These are phyloP conservation scores for Skeletonema grethae DNA, from an alignment of 108 stramenopile species.

Conservation along the genomic window DNA sequence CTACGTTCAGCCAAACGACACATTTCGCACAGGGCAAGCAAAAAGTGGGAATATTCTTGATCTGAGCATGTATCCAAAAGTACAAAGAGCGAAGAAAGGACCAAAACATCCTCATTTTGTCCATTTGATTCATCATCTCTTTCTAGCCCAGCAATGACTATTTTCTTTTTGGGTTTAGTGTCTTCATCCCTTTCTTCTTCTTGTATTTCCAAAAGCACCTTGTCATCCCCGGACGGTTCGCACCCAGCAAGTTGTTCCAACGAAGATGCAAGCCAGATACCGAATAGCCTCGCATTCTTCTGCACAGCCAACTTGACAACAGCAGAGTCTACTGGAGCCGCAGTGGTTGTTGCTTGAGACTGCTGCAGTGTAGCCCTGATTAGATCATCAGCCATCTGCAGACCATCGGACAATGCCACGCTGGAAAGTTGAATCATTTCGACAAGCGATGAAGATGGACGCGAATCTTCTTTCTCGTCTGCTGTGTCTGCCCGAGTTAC, in stretches of 20 bases:
- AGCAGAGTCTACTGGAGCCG: constrained; percentile 51
- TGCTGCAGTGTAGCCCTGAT: constrained; percentile 62
- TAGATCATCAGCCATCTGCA: constrained; percentile 85
- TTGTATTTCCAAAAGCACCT: constrained; percentile 32
- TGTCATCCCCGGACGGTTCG: constrained; percentile 51
- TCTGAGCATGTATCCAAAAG: constrained; percentile 44
- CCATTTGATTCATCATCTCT: constrained; percentile 8
- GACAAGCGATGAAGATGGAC: constrained; percentile 24
- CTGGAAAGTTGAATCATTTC: constrained; percentile 69
- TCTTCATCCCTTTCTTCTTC: constrained; percentile 18
- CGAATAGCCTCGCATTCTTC: constrained; percentile 63
- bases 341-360: constrained; percentile 19
- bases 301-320: constrained; percentile 77
- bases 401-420: constrained; percentile 74
- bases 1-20: constrained; percentile 73
- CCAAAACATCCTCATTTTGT: constrained; percentile 22
- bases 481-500: constrained; percentile 30
- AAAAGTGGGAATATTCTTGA: constrained; percentile 46
- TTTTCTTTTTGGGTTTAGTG: background rate
- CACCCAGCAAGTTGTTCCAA: constrained; percentile 76
- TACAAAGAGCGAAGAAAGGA: constrained; percentile 26
- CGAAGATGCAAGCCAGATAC: constrained; percentile 71
- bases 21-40: constrained; percentile 79
- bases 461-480: constrained; percentile 14
- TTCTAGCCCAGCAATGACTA: constrained; percentile 17